A percentile compares a stretch with the other conserved stretches of the same genome.
Evolutionary conservation across 2,329 filamentous ascomycete genomes (phyloP).

Genomic region (Monosporascus sp.): DNA sequence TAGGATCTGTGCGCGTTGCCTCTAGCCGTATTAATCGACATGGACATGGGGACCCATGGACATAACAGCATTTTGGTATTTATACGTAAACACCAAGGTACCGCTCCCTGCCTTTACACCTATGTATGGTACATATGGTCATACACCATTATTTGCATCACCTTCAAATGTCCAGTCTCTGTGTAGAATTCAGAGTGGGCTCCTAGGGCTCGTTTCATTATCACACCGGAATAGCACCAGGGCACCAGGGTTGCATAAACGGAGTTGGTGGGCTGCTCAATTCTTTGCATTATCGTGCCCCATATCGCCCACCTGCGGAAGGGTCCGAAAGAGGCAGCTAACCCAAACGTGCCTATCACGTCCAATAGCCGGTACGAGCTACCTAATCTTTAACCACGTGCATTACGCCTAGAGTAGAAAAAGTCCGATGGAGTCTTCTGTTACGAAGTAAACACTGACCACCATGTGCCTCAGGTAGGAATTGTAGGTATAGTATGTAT

Average conservation of each 20-base stretch:
- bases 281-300: conserved; percentile 1
- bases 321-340: conserved; percentile 15
- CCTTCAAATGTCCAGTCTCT: not conserved
- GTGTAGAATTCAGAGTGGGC: not conserved
- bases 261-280: not conserved
- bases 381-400: conserved; percentile 11
- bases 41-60: not conserved
- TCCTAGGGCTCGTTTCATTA: not conserved
- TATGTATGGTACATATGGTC: not conserved
- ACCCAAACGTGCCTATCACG: conserved; percentile 7
- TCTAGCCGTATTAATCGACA: not conserved
- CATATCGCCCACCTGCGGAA: conserved; percentile 10
- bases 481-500: not conserved
- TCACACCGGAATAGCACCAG: not conserved
- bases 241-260: not conserved
- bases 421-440: conserved; percentile 3
- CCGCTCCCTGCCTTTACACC: too few relatives aligned
- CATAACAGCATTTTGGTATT: not conserved
- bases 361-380: conserved; percentile 7
- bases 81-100: not conserved
- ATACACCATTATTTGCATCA: not conserved
- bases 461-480: not conserved
- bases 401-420: conserved; percentile 3
- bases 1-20: not conserved
- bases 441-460: not conserved